These are phyloP conservation scores for Wickerhamomyces queroliae DNA, from an alignment of 805 yeast genomes.

Conservation along the genomic window DNA sequence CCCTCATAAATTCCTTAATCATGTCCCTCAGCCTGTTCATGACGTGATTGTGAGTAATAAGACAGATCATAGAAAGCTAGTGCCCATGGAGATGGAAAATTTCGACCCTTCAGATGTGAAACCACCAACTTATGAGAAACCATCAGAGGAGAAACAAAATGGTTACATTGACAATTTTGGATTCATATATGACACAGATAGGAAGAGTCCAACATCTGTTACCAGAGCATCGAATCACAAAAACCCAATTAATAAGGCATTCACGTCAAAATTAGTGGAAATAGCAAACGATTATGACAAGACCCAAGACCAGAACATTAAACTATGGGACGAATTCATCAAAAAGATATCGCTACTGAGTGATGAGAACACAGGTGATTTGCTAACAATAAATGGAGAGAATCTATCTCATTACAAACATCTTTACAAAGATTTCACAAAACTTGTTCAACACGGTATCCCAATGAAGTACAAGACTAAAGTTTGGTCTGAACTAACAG, in stretches of 20 bases:
- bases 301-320: slow-evolving; percentile 29
- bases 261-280: slow-evolving; percentile 16
- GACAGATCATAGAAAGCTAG: slow-evolving; percentile 1
- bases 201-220: not conserved
- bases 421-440: slow-evolving; percentile 25
- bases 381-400: slow-evolving; percentile 36
- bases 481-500: slow-evolving; percentile 51
- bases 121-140: slow-evolving; percentile 24
- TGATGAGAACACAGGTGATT: slow-evolving; percentile 23
- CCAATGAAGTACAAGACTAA: slow-evolving; percentile 41
- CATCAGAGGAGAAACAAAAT: not conserved
- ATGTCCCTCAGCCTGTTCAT: slow-evolving; percentile 18
- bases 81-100: slow-evolving; percentile 39
- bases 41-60: slow-evolving; percentile 12
- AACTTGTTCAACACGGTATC: slow-evolving; percentile 39
- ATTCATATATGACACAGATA: slow-evolving; percentile 33
- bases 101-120: slow-evolving; percentile 23
- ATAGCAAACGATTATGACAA: slow-evolving; percentile 38
- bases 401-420: slow-evolving; percentile 21
- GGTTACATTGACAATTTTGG: slow-evolving; percentile 43
- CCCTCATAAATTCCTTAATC: slow-evolving; percentile 14
- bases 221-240: not conserved
- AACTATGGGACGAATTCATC: slow-evolving; percentile 42
- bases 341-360: slow-evolving; percentile 24
- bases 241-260: not conserved